Conservation (phyloP, 495 filamentous ascomycete species). For the Aeminium ludgeri region DNA sequence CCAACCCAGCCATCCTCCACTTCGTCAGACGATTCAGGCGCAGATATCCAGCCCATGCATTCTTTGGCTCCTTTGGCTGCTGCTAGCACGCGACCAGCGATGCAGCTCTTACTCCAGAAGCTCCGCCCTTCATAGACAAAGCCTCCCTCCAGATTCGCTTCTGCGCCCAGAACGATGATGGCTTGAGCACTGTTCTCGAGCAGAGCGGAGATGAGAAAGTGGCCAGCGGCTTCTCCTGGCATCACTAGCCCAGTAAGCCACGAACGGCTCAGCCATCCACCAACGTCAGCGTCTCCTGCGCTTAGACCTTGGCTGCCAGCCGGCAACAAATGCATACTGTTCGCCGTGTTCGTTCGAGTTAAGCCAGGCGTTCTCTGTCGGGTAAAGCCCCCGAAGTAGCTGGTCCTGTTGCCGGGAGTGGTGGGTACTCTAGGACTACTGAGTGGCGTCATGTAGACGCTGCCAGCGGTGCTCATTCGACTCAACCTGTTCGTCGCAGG, state of each 20-base stretch:
- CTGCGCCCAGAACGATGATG: slow-evolving; percentile 45
- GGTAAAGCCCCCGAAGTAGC: slow-evolving; percentile 19
- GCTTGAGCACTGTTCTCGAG: slow-evolving; percentile 59
- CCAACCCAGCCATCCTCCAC: slow-evolving; percentile 45
- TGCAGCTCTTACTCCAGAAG: slow-evolving; percentile 69
- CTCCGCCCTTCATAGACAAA: slow-evolving; percentile 53
- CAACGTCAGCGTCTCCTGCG: slow-evolving; percentile 23
- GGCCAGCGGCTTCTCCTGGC: slow-evolving; percentile 54
- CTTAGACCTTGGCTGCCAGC: background rate
- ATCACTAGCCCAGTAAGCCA: slow-evolving; percentile 66
- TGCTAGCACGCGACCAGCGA: slow-evolving; percentile 60
- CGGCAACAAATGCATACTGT: slow-evolving; percentile 6
- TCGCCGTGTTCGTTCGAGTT: slow-evolving; percentile 6
- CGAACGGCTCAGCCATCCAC: slow-evolving; percentile 68
- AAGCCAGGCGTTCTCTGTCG: background rate
- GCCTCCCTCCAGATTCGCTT: slow-evolving; percentile 61
- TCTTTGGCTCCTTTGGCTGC: slow-evolving; percentile 46
- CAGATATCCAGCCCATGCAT: slow-evolving; percentile 65
- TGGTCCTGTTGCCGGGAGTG: slow-evolving; percentile 8
- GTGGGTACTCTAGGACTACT: slow-evolving; percentile 13
- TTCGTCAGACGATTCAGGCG: slow-evolving; percentile 34
- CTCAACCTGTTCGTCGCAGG: background rate
- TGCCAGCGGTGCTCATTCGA: slow-evolving; percentile 10
- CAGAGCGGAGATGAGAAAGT: slow-evolving; percentile 62
- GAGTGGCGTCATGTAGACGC: slow-evolving; percentile 23